Evolutionary conservation across 345 rosid species (phyloP), one percentile per base, ranked within the genome.

Genomic region (Brassica juncea): DNA sequence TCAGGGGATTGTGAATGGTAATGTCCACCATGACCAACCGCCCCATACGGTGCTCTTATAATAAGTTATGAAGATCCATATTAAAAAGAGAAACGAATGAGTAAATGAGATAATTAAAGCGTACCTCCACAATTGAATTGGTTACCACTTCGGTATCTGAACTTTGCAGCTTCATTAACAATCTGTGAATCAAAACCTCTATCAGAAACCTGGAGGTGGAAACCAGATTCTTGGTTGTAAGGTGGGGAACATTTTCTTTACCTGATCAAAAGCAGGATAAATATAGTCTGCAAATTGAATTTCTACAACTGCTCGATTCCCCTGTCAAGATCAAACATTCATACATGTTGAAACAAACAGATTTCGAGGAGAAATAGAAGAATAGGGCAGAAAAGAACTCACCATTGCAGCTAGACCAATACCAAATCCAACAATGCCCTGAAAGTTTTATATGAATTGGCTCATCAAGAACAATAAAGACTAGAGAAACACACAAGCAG

Each of bases 181-280:
- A 94, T 90, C 98, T 92, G 80, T 4, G 31, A 63, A 81, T 34
- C 54, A 70, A n/a, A 77, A 70, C n/a, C 11, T 62, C 55, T 1
- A 60, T 80, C 70, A 86, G 10, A 34, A 11, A 71, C n/a, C 2
- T 3, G 1, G 1, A 0, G 1, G 62, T 19, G 14, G 42, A 3
- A 44, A 31, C 58, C 55, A 70, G 6, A 39, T 71, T 30, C 21
- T 68, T 21, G 69, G 4, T 3, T 4, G 0, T 44, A 23, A 23
- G 25, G 25, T 23, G 25, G 25, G 25, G 25, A 23, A 70, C 54
- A 76, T 44, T 49, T 81, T 47, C 44, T 47, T 82, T n/a, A 83
- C 98, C 97, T 90, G 98, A 86, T 94, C 98, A 81, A 94, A 94
- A 72, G 98, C 98, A 68, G 98, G 98, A 78, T 68, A 90, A 5